These are phyloP conservation scores for Actinomortierella ambigua DNA, from an alignment of 371 early-diverging fungal genomes.

Conservation along the genomic window DNA sequence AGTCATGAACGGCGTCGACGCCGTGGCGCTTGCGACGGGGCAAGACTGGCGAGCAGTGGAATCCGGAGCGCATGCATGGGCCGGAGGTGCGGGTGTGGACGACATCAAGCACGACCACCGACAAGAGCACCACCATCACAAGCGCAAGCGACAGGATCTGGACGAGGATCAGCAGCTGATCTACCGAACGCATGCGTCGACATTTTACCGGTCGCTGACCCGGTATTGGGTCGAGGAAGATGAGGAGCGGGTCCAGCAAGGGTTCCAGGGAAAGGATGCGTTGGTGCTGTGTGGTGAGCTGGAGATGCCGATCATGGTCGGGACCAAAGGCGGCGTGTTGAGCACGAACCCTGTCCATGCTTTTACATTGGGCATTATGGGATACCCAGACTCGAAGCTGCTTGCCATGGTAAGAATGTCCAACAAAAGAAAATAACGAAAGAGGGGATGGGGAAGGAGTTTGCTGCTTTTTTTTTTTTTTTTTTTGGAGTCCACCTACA, in stretches of 20 bases:
- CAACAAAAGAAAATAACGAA: neutral
- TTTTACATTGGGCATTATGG: conserved; percentile 65
- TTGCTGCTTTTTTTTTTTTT: neutral
- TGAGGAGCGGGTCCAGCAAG: conserved; percentile 24
- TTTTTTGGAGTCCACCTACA: neutral
- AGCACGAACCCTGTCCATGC: conserved; percentile 69
- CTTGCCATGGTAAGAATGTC: conserved; percentile 57
- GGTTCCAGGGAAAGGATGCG: conserved; percentile 26
- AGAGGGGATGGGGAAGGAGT: neutral
- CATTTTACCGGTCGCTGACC: conserved; percentile 59
- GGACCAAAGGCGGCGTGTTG: conserved; percentile 71
- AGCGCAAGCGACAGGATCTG: conserved; percentile 10
- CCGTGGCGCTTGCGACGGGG: conserved; percentile 74
- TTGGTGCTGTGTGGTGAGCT: conserved; percentile 65
- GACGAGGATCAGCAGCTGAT: conserved; percentile 2
- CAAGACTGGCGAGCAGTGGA: conserved; percentile 81
- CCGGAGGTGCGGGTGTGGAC: conserved; percentile 47
- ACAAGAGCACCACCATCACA: neutral
- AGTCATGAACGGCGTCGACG: conserved; percentile 78
- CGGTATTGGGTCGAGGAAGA: conserved; percentile 67
- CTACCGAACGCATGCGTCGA: conserved; percentile 18
- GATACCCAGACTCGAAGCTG: conserved; percentile 59
- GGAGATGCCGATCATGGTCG: conserved; percentile 71
- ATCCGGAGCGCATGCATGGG: conserved; percentile 70
- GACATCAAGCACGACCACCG: neutral